Percentiles rank a stretch among this genome's conserved stretches.
Evolutionary conservation across 73 alveolate genomes (phyloP).

Genomic region (Diophrys appendiculata): DNA sequence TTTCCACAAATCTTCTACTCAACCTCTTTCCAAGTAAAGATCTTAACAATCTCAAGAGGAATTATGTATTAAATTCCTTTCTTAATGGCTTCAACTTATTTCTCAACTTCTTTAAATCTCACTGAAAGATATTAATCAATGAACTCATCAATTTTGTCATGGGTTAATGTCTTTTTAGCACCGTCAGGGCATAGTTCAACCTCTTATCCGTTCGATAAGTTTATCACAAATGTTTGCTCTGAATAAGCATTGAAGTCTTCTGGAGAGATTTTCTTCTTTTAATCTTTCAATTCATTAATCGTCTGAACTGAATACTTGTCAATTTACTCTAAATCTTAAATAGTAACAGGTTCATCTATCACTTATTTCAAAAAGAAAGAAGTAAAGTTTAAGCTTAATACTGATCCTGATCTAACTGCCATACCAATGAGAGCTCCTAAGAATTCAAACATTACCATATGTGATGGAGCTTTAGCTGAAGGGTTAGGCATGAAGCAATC

Average conservation of each 20-base stretch:
- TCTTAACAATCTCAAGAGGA: slow-evolving; percentile 50
- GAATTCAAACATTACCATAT: slow-evolving; percentile 78
- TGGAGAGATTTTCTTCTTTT: slow-evolving; percentile 28
- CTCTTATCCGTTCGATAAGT: slow-evolving; percentile 76
- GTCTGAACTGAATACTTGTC: slow-evolving; percentile 83
- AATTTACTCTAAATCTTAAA: slow-evolving; percentile 77
- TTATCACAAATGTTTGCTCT: slow-evolving; percentile 72
- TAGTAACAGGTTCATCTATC: slow-evolving; percentile 73
- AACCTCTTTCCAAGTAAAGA: slow-evolving; percentile 84
- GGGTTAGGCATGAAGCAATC: slow-evolving; percentile 91
- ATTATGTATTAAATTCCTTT: slow-evolving; percentile 85
- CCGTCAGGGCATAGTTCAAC: slow-evolving; percentile 88
- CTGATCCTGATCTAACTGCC: slow-evolving; percentile 79
- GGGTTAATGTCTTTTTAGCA: slow-evolving; percentile 55
- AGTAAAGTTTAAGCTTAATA: slow-evolving; percentile 73
- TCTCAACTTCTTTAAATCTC: slow-evolving; percentile 81
- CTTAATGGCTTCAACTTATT: slow-evolving; percentile 79
- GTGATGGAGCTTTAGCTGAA: slow-evolving; percentile 81
- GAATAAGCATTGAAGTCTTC: slow-evolving; percentile 72
- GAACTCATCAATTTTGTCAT: slow-evolving; percentile 75
- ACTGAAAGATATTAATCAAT: slow-evolving; percentile 63
- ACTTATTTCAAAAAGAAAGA: slow-evolving; percentile 86
- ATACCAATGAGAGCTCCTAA: slow-evolving; percentile 90
- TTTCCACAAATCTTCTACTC: slow-evolving; percentile 88
- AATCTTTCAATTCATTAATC: slow-evolving; percentile 68